phyloP scores from a whole-genome alignment of 2,329 filamentous ascomycete species.

The Monilinia polystroma region DNA sequence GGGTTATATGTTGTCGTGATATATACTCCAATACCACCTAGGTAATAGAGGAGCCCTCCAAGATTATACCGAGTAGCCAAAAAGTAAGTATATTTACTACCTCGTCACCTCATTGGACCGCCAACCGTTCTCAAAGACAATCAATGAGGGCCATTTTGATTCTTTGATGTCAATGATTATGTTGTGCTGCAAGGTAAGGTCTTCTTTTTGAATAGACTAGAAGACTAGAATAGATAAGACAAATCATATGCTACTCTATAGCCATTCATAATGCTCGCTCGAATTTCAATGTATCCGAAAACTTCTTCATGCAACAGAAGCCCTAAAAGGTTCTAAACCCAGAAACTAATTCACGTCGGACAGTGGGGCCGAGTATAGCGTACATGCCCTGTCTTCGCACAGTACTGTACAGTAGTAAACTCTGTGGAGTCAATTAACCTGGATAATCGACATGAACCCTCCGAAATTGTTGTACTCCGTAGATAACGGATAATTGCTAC shows the following conservation, averaged over 20 bases:
- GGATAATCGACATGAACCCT: not conserved
- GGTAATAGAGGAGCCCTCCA: not conserved
- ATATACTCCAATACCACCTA: not conserved
- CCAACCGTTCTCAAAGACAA: not conserved
- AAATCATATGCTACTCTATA: not conserved
- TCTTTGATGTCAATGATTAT: not conserved
- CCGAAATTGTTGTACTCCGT: not conserved
- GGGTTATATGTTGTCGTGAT: not conserved
- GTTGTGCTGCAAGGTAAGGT: not conserved
- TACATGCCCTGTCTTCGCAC: not conserved
- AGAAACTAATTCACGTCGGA: not conserved
- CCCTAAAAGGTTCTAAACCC: constrained; percentile 14
- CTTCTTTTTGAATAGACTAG: not conserved
- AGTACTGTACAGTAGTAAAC: not conserved
- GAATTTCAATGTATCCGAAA: no score
- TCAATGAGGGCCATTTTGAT: not conserved
- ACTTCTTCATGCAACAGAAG: not conserved
- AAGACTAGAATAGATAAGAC: not conserved
- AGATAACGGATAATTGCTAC: constrained; percentile 16
- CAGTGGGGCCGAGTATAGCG: constrained; percentile 7
- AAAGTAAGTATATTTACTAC: not conserved
- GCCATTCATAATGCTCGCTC: no score
- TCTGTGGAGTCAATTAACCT: no score
- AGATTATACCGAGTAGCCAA: constrained; percentile 1
- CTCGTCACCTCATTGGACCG: not conserved